Conservation (phyloP, 1,139 yeast genomes). For the Kodamaea suecica region DNA sequence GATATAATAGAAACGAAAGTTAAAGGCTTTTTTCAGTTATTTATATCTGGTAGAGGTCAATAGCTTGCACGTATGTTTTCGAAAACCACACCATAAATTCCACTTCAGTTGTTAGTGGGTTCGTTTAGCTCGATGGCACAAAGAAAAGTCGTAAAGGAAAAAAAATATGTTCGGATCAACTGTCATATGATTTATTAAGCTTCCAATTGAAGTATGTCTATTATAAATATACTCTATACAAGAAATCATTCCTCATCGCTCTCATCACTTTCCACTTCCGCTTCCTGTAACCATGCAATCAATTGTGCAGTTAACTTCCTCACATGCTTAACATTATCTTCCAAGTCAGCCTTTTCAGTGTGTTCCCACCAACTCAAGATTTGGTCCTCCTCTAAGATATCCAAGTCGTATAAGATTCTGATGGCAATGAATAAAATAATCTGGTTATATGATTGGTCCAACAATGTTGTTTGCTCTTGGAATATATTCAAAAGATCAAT, state of each 20-base stretch:
- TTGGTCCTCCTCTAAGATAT: slow-evolving; percentile 76
- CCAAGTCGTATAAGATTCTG: slow-evolving; percentile 71
- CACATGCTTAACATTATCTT: slow-evolving; percentile 47
- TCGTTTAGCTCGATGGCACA: neutral
- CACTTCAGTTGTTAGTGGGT: no score
- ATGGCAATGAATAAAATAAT: slow-evolving; percentile 62
- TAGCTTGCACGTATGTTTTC: no score
- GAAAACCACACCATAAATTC: neutral
- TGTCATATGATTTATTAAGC: no score
- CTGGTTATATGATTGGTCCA: slow-evolving; percentile 37
- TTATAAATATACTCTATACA: neutral
- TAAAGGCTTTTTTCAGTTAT: no score
- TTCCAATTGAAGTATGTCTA: no score
- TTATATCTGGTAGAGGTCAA: no score
- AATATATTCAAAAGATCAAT: slow-evolving; percentile 65
- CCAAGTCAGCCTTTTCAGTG: slow-evolving; percentile 26
- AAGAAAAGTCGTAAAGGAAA: neutral
- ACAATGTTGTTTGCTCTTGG: slow-evolving; percentile 43
- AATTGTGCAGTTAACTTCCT: slow-evolving; percentile 64
- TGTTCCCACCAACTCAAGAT: slow-evolving; percentile 78
- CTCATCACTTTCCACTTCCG: slow-evolving; percentile 72
- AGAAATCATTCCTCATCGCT: slow-evolving; percentile 17
- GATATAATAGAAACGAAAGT: neutral
- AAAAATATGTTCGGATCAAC: neutral
- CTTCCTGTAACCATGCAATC: slow-evolving; percentile 83